These are phyloP conservation scores for Calonectria multiphialidica DNA, from an alignment of 2,329 filamentous ascomycete species.

Conservation along the genomic window DNA sequence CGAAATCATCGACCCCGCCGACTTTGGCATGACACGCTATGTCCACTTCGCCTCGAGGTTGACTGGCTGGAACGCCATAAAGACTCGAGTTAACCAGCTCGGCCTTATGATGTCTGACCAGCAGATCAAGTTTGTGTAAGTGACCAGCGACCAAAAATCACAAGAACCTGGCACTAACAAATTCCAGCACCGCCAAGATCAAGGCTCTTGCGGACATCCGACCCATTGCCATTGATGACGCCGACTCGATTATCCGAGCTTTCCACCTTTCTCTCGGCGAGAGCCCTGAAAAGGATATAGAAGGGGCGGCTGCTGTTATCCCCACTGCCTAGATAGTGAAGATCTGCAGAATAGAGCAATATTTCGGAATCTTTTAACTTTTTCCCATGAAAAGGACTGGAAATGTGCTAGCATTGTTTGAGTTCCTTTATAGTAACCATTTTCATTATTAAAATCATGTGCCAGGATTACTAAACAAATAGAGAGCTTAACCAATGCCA, in stretches of 20 bases:
- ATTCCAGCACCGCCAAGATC: slow-evolving; percentile 71
- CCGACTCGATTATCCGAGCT: slow-evolving; percentile 86
- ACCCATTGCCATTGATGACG: slow-evolving; percentile 89
- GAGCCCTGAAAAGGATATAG: slow-evolving; percentile 12
- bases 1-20: slow-evolving; percentile 85
- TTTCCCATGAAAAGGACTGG: too few species aligned
- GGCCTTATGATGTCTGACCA: slow-evolving; percentile 67
- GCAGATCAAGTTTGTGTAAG: slow-evolving; percentile 49
- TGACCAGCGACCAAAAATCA: slow-evolving; percentile 69
- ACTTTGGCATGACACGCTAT: slow-evolving; percentile 36
- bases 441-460: too few species aligned
- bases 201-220: slow-evolving; percentile 90
- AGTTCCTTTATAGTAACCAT: too few species aligned
- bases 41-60: slow-evolving; percentile 87
- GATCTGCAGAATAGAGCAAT: not conserved
- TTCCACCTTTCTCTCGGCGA: slow-evolving; percentile 69
- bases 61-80: slow-evolving; percentile 96
- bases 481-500: too few species aligned
- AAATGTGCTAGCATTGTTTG: too few species aligned
- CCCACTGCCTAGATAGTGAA: not conserved
- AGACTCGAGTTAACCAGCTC: slow-evolving; percentile 87
- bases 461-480: too few species aligned
- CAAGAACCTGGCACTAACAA: slow-evolving; percentile 70
- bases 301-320: not conserved
- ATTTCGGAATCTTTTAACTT: too few species aligned